Conservation (phyloP, 495 filamentous ascomycete genomes). For the Podospora comata region DNA sequence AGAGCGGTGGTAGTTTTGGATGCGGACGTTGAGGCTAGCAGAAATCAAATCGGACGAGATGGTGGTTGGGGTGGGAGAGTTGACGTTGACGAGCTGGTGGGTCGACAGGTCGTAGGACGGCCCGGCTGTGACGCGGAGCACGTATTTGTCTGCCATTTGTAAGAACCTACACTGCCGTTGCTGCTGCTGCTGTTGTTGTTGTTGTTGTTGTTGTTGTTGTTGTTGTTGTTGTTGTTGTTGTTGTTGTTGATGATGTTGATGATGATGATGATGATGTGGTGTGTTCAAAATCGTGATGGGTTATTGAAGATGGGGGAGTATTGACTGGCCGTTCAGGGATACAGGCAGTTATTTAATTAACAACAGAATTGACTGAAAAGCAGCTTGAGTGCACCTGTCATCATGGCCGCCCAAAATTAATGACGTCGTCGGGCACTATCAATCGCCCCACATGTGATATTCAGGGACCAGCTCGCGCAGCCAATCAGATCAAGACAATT, state of each 20-base stretch:
- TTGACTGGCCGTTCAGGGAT: no score
- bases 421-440: slow-evolving; percentile 9
- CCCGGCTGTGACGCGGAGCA: slow-evolving; percentile 71
- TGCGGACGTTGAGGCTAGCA: slow-evolving; percentile 64
- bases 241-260: not conserved
- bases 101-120: slow-evolving; percentile 62
- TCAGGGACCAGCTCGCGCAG: not conserved
- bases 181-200: no score
- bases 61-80: slow-evolving; percentile 52
- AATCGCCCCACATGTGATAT: not conserved
- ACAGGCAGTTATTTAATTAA: no score
- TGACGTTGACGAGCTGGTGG: slow-evolving; percentile 70
- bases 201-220: no score
- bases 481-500: not conserved
- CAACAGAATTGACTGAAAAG: not conserved
- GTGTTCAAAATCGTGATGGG: not conserved
- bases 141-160: slow-evolving; percentile 60
- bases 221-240: not conserved
- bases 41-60: slow-evolving; percentile 60
- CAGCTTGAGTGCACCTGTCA: not conserved
- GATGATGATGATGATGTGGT: no score
- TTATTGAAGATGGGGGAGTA: not conserved
- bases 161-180: no score
- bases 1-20: slow-evolving; percentile 54
- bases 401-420: not conserved